phyloP scores from a whole-genome alignment of 129 eudicot species.

The Chrysanthemum seticuspe region DNA sequence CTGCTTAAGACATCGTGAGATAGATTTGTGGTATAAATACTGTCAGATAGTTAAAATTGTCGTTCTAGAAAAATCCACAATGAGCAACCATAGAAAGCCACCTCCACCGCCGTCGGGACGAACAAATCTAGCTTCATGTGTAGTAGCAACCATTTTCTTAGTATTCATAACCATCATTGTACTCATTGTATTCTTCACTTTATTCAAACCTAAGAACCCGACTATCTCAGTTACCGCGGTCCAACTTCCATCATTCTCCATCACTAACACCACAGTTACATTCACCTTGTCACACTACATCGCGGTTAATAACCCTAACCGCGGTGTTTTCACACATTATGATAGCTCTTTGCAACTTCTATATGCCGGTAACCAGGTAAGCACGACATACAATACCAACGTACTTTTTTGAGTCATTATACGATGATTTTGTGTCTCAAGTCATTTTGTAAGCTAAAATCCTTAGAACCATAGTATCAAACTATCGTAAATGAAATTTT shows the following conservation, averaged over 20 bases:
- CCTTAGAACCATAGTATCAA: no score
- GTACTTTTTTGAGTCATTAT: no score
- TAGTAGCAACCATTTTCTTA: conserved; percentile 69
- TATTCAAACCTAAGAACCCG: conserved; percentile 69
- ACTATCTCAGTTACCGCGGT: conserved; percentile 58
- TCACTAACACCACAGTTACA: conserved; percentile 58
- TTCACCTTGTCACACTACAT: conserved; percentile 86
- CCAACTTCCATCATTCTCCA: conserved; percentile 75
- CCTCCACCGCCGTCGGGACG: conserved; percentile 63
- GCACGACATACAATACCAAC: no score
- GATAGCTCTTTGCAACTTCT: conserved; percentile 77
- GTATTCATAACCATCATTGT: conserved; percentile 47
- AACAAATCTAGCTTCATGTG: conserved; percentile 76
- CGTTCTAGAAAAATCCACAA: not conserved
- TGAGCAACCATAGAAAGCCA: conserved; percentile 38
- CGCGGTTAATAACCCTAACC: conserved; percentile 80
- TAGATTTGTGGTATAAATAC: no score
- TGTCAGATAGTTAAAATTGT: no score
- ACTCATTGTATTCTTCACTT: conserved; percentile 64
- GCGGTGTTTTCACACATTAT: conserved; percentile 72
- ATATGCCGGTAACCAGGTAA: conserved; percentile 44
- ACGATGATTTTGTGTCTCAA: no score
- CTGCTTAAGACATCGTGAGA: no score
- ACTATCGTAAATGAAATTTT: no score
- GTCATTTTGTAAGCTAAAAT: no score